phyloP scores from a whole-genome alignment of 257 asterid genomes.

The Primulina huaijiensis region DNA sequence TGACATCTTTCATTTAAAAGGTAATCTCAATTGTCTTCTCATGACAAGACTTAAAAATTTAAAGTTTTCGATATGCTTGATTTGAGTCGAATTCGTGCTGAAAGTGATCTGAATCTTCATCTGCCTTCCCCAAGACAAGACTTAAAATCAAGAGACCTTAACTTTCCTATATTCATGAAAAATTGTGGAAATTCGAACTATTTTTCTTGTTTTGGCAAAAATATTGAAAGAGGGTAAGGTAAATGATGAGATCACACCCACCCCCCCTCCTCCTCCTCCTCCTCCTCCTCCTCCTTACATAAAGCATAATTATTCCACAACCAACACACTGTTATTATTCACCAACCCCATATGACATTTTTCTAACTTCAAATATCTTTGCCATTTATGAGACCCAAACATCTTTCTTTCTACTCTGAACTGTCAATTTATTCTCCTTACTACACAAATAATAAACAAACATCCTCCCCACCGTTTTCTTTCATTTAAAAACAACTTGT shows the following conservation, averaged over 20 bases:
- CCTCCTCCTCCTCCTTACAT: too few species aligned
- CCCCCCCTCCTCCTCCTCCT: background rate
- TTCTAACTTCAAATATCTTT: slow-evolving; percentile 26
- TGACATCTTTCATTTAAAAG: background rate
- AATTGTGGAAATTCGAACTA: background rate
- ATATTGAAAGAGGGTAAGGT: background rate
- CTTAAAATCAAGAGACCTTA: background rate
- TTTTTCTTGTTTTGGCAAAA: too few species aligned
- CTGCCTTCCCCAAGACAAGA: too few species aligned
- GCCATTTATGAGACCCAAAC: slow-evolving; percentile 44
- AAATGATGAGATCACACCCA: background rate
- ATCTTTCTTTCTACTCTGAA: slow-evolving; percentile 30
- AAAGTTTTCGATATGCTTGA: too few species aligned
- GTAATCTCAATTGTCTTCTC: background rate
- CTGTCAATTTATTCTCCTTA: slow-evolving; percentile 23
- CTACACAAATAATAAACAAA: slow-evolving; percentile 11
- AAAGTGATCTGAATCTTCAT: too few species aligned
- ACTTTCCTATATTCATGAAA: background rate
- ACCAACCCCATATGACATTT: slow-evolving; percentile 35
- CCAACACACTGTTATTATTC: slow-evolving; percentile 32
- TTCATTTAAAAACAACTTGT: slow-evolving; percentile 17
- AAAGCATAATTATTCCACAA: slow-evolving; percentile 3
- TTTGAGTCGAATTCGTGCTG: too few species aligned
- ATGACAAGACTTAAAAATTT: too few species aligned
- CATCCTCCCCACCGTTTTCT: slow-evolving; percentile 14